phyloP scores from a whole-genome alignment of 768 basidiomycete species.

The Pulveroboletus sp. region DNA sequence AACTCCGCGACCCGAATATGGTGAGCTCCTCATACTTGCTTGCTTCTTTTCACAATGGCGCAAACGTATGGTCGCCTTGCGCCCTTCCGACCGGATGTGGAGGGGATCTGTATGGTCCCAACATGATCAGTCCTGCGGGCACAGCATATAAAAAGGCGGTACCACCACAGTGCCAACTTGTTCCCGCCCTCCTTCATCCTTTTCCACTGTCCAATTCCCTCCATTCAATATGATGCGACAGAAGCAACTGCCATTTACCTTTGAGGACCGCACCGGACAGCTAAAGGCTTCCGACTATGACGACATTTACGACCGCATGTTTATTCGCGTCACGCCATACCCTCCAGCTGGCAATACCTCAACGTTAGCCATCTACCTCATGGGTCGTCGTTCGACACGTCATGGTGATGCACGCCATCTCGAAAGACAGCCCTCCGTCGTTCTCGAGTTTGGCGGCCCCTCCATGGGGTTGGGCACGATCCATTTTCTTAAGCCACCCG shows the following conservation, averaged over 20 bases:
- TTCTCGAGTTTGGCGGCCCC: conserved; percentile 55
- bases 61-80: conserved; percentile 21
- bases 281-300: conserved; percentile 62
- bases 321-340: conserved; percentile 56
- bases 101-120: conserved; percentile 16
- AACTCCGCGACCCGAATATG: conserved; percentile 32
- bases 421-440: conserved; percentile 49
- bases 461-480: conserved; percentile 60
- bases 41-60: conserved; percentile 25
- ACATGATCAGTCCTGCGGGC: conserved; percentile 17
- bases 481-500: conserved; percentile 44
- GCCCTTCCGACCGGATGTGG: conserved; percentile 23
- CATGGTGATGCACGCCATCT: conserved; percentile 54
- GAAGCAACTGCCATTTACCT: conserved; percentile 47
- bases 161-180: neutral
- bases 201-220: neutral
- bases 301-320: conserved; percentile 75
- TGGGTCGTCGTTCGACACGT: conserved; percentile 62
- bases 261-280: conserved; percentile 67
- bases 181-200: neutral
- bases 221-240: conserved; percentile 17
- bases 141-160: conserved; percentile 20
- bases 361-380: conserved; percentile 58
- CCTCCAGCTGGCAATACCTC: conserved; percentile 37
- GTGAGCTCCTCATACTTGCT: conserved; percentile 21